Evolutionary conservation across 306 rosid genomes (phyloP).

Genomic region (Cicer chorassanicum): DNA sequence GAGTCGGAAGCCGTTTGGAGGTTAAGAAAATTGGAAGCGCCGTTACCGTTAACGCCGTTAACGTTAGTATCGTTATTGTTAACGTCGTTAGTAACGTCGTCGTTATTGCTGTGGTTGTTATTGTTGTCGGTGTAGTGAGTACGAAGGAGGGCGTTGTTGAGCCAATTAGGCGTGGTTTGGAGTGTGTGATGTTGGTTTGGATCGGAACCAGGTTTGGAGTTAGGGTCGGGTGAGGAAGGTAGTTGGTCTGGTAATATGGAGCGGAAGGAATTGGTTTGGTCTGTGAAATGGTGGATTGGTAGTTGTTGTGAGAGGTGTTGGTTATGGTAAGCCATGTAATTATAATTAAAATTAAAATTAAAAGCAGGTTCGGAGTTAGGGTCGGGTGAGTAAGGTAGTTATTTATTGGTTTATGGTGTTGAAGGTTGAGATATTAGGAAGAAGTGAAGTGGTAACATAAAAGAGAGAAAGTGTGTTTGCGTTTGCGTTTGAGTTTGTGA

Average conservation of each 20-base stretch:
- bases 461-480: slow-evolving; percentile 12
- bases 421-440: slow-evolving; percentile 2
- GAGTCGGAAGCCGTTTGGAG: slow-evolving; percentile 71
- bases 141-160: slow-evolving; percentile 78
- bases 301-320: slow-evolving; percentile 68
- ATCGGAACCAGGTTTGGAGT: slow-evolving; percentile 52
- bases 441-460: not conserved
- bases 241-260: slow-evolving; percentile 54
- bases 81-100: not conserved
- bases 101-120: not conserved
- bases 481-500: slow-evolving; percentile 21
- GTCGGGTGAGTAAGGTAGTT: not conserved
- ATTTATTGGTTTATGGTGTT: too few species aligned
- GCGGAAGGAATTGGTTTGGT: slow-evolving; percentile 52
- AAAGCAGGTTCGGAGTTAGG: not conserved
- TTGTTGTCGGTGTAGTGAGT: slow-evolving; percentile 51
- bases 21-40: slow-evolving; percentile 65
- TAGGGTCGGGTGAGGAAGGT: slow-evolving; percentile 58
- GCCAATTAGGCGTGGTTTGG: slow-evolving; percentile 87
- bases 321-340: slow-evolving; percentile 74
- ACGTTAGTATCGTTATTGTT: not conserved
- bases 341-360: not conserved
- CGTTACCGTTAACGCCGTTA: slow-evolving; percentile 2
- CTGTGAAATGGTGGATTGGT: slow-evolving; percentile 72
- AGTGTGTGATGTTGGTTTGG: slow-evolving; percentile 43